Percentiles rank a stretch among this genome's conserved stretches.
Evolutionary conservation across 2,329 filamentous ascomycete genomes (phyloP).

Genomic region (Xylariaceae sp.): DNA sequence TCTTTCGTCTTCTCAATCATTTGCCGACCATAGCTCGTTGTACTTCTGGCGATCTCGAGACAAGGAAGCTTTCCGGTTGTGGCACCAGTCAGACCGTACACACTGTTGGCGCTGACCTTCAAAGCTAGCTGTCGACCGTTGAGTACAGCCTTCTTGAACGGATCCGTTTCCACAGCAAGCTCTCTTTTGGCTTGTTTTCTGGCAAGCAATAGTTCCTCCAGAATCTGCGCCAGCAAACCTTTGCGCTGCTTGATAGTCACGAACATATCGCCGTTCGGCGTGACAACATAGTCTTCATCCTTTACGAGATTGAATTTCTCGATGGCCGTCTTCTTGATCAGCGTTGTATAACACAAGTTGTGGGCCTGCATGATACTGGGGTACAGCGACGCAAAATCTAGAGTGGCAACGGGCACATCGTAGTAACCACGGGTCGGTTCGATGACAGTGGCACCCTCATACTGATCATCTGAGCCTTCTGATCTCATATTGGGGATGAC

Average conservation of each 20-base stretch:
- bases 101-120: conserved; percentile 96
- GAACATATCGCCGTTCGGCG: conserved; percentile 91
- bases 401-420: conserved; percentile 88
- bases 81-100: conserved; percentile 95
- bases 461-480: conserved; percentile 77
- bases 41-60: conserved; percentile 91
- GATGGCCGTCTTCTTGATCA: conserved; percentile 74
- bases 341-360: conserved; percentile 95
- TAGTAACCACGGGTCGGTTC: conserved; percentile 93
- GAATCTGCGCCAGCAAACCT: conserved; percentile 88
- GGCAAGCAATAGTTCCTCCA: conserved; percentile 87
- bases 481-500: conserved; percentile 85
- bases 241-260: conserved; percentile 86
- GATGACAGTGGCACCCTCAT: conserved; percentile 97
- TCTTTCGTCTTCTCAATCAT: conserved; percentile 99
- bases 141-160: conserved; percentile 95
- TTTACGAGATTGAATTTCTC: conserved; percentile 76
- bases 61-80: conserved; percentile 95
- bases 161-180: conserved; percentile 81
- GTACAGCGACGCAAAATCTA: conserved; percentile 98
- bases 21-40: conserved; percentile 92
- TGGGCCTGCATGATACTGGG: conserved; percentile 99
- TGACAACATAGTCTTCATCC: conserved; percentile 94
- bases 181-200: conserved; percentile 95
- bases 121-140: conserved; percentile 95